These are phyloP conservation scores for Russula sp. DNA, from an alignment of 768 basidiomycete genomes.

Conservation along the genomic window DNA sequence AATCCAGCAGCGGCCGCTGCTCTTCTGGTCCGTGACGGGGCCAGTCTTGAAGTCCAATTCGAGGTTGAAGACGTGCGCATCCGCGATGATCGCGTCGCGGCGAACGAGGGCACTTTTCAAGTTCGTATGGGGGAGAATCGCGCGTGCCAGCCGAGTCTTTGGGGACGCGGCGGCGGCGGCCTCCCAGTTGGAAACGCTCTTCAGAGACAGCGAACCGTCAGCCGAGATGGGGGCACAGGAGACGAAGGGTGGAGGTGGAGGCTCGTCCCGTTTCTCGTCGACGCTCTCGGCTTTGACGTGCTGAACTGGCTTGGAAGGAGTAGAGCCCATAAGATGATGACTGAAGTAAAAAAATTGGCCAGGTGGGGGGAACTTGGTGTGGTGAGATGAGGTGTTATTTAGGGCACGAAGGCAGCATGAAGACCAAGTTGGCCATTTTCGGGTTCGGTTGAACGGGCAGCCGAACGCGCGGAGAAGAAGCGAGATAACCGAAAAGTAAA, in stretches of 20 bases:
- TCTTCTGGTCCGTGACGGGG: constrained; percentile 82
- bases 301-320: constrained; percentile 28
- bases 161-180: constrained; percentile 42
- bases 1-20: constrained; percentile 90
- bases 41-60: constrained; percentile 72
- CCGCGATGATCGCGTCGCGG: constrained; percentile 52
- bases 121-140: constrained; percentile 63
- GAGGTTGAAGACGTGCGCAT: constrained; percentile 78
- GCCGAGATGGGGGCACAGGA: constrained; percentile 36
- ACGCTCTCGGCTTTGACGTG: constrained; percentile 8
- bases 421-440: no score
- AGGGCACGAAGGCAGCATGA: no score
- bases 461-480: no score
- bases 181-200: constrained; percentile 66
- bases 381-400: background rate
- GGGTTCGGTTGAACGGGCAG: no score
- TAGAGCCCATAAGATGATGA: constrained; percentile 31
- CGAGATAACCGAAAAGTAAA: no score
- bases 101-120: constrained; percentile 56
- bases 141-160: constrained; percentile 67
- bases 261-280: constrained; percentile 23
- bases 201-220: constrained; percentile 53
- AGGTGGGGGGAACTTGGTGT: background rate
- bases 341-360: background rate
- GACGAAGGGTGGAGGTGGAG: constrained; percentile 12